phyloP scores from a whole-genome alignment of 108 stramenopile species.

The Pelagomonas calceolata region DNA sequence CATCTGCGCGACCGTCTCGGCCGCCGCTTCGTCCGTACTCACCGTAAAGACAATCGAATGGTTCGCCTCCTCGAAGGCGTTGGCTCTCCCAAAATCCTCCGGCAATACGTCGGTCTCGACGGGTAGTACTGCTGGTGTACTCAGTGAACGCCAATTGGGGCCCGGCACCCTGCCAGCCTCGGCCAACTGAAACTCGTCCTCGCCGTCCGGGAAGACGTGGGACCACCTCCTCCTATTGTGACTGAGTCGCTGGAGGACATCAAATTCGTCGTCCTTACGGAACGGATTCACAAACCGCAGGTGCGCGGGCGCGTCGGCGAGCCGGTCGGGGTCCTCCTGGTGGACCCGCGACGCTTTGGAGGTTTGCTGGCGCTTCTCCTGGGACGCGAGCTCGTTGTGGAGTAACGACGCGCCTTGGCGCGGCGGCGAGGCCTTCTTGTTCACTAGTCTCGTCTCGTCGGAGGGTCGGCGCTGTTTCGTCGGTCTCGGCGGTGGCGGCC shows the following conservation, averaged over 20 bases:
- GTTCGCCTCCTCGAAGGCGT: constrained; percentile 25
- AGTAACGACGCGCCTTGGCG: too few species aligned
- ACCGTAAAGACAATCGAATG: constrained; percentile 56
- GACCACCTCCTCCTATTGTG: constrained; percentile 94
- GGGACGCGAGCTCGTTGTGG: too few species aligned
- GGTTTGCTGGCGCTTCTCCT: background rate
- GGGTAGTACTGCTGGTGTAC: constrained; percentile 88
- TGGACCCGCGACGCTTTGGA: too few species aligned
- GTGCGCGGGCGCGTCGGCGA: background rate
- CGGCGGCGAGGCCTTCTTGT: too few species aligned
- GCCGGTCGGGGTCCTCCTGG: background rate
- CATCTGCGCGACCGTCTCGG: constrained; percentile 72
- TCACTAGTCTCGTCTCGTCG: too few species aligned
- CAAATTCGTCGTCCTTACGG: constrained; percentile 72
- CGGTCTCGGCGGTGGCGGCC: too few species aligned
- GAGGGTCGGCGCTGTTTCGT: too few species aligned
- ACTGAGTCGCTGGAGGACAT: constrained; percentile 70
- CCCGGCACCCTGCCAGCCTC: constrained; percentile 46
- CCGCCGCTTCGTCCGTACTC: constrained; percentile 43
- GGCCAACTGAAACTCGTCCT: constrained; percentile 47
- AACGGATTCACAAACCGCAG: constrained; percentile 64
- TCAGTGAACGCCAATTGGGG: constrained; percentile 88
- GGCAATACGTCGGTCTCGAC: constrained; percentile 89
- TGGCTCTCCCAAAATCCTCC: constrained; percentile 56
- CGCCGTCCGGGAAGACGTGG: constrained; percentile 90